Conservation (phyloP, 352 stramenopile genomes). For the Globisporangium paddicum region DNA sequence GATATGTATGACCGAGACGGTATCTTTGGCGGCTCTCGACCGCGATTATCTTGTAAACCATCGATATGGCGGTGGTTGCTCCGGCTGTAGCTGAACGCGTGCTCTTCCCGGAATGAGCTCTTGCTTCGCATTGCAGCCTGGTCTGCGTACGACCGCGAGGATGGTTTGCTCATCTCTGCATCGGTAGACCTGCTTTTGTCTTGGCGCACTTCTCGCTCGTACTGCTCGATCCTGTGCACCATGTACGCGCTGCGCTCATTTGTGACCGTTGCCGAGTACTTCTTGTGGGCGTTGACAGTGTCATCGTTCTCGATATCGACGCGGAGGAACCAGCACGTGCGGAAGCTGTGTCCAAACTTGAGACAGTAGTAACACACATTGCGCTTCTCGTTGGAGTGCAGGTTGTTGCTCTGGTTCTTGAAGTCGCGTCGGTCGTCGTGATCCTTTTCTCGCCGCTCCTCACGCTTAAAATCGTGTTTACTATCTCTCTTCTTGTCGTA, state of each 20-base stretch:
- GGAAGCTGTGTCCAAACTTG: slow-evolving; percentile 34
- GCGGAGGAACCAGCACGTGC: slow-evolving; percentile 35
- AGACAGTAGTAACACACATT: slow-evolving; percentile 40
- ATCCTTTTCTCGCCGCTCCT: slow-evolving; percentile 12
- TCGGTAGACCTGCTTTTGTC: slow-evolving; percentile 1
- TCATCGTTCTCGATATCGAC: slow-evolving; percentile 33
- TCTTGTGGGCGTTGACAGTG: slow-evolving; percentile 23
- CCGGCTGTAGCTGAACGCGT: neutral
- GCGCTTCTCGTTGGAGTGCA: slow-evolving; percentile 3
- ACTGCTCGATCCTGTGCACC: slow-evolving; percentile 34
- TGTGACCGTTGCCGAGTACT: slow-evolving; percentile 31
- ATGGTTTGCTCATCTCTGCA: neutral
- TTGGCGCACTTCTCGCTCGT: slow-evolving; percentile 24
- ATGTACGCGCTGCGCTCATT: slow-evolving; percentile 26
- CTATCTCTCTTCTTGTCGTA: slow-evolving; percentile 4
- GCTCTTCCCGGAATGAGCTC: slow-evolving; percentile 8
- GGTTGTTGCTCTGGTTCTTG: slow-evolving; percentile 1
- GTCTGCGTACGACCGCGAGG: slow-evolving; percentile 1
- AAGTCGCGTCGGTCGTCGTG: slow-evolving; percentile 1
- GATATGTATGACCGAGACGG: neutral
- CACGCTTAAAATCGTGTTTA: slow-evolving; percentile 6
- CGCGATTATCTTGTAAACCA: neutral
- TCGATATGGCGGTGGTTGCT: neutral
- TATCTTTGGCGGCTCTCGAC: neutral
- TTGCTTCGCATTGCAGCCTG: neutral